Conservation (phyloP, 495 filamentous ascomycete species). For the Neurospora sp. region DNA sequence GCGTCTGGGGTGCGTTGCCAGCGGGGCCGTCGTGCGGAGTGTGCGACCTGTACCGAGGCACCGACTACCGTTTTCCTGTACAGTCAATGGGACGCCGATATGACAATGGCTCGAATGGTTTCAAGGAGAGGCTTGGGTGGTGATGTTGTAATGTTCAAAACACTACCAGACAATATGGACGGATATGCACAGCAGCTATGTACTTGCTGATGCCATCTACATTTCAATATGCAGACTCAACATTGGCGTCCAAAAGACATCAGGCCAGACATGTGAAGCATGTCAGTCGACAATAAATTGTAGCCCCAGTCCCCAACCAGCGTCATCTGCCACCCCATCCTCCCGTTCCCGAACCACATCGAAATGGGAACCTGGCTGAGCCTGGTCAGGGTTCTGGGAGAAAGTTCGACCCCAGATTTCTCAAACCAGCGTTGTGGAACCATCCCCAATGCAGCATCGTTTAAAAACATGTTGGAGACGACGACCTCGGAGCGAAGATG, state of each 20-base stretch:
- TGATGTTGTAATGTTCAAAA: not conserved
- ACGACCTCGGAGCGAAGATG: not conserved
- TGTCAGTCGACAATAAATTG: not conserved
- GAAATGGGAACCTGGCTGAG: not conserved
- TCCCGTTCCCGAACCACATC: not conserved
- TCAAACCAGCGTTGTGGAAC: not conserved
- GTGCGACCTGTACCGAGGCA: constrained; percentile 2
- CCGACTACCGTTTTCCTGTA: not conserved
- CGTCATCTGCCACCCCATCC: not conserved
- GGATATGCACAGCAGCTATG: not conserved
- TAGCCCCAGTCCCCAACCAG: not conserved
- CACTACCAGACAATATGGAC: not conserved
- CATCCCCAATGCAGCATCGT: not conserved
- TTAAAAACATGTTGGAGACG: not conserved
- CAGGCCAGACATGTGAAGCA: not conserved
- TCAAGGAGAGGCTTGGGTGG: not conserved
- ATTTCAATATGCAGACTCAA: not conserved
- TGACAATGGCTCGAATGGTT: not conserved
- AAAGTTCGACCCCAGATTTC: not conserved
- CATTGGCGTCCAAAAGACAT: not conserved
- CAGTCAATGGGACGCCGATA: not conserved
- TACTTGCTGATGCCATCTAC: not conserved
- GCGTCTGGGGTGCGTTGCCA: not conserved
- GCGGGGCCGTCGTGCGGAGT: not conserved
- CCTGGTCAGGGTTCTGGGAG: not conserved